Base-by-base conservation (phyloP, 306 rosid species). In the Pterocarpus macrocarpus region DNA sequence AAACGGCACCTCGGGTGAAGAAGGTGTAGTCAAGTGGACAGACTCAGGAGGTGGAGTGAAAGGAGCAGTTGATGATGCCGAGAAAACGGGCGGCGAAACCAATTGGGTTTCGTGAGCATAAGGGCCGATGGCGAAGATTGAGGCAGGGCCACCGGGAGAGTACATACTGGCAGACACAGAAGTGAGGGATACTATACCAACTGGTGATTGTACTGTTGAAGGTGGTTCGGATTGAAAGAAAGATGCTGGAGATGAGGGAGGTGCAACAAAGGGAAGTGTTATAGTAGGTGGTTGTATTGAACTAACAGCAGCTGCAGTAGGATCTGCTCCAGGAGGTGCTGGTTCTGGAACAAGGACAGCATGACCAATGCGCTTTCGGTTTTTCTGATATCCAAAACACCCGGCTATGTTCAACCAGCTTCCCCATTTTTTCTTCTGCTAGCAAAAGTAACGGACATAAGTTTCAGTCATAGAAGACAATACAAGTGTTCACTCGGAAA, bases 1-100 rank as follows among this genome's bases (percentile, higher is more conserved):
- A 82, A 96, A 96, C 14, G 99, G 99, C 55, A 96, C 98, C 87
- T 96, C 98, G 0, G 98, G 99, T 2, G 99, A 96, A 64, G 99
- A 94, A 72, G 99, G 99, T 8, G 97, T 93, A 1, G 98, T 96
- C 86, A 96, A 76, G 80, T 93, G 98, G 53, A 90, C 88, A 41
- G 97, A 92, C 76, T 93, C 98, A 0, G 99, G 92, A 73, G 97
- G 97, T 2, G 99, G 99, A 76, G 99, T 96, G 81, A 93, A 88
- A 66, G 99, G 97, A 82, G 99, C 94, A 10, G 99, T 96, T 10
- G 99, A 96, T 16, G 99, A 89, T 39, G 97, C 90, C 10, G 99
- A 95, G 87, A 96, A 93, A 81, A 90, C 91, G 5, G 99, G 99
- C 0, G 99, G 99, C 16, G 99, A 92, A 66, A 96, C 99, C 41